Base-by-base conservation (phyloP, 2,329 filamentous ascomycete species). In the Hortaea werneckii region DNA sequence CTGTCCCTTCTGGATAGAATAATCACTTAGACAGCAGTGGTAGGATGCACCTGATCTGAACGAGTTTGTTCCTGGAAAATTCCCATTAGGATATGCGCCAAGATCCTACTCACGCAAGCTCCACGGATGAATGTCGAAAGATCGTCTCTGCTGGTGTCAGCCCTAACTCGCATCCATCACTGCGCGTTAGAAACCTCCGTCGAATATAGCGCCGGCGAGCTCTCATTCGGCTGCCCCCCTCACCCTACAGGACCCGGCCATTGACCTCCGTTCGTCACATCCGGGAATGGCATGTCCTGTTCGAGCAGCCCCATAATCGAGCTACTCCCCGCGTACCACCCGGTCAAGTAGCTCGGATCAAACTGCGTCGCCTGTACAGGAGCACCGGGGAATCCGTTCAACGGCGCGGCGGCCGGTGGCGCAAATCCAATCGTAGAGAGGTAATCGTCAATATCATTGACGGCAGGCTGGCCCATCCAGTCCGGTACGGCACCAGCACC, bases 371-470 rank as follows among this genome's bases (percentile, higher is more conserved):
- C 41, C 8, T n/a, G 9, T 9, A n/a, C n/a, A 9, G n/a, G 8
- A n/a, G 8, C 32, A 35, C 9, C 32, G 9, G 32, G n/a, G 4
- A 35, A n/a, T n/a, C n/a, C 32, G 4, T 35, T 35, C 9, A 35
- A 9, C 32, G 32, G 9, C 8, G 32, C 9, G 9, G 32, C 41
- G 6, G 43, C 26, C 6, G 47, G 42, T 4, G 50, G 50, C 11
- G 50, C 50, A 13, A 52, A 48, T 4, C 50, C 50, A 27, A 52
- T 44, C 8, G 50, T 27, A 9, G 47, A 41, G 11, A 52, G 44
- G 28, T 52, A 52, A 5, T 43, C 44, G 40, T 53, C 50, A 32
- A 53, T 48, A 32, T 53, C 50, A 38, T 48, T 43, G 32, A 52
- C 44, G 6, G 50, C 48, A 4, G 45, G 47, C 28, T 50, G 45